Evolutionary conservation across 139 green algal species (phyloP), one percentile per base, ranked within the genome.

Genomic region (Closterium sp.): DNA sequence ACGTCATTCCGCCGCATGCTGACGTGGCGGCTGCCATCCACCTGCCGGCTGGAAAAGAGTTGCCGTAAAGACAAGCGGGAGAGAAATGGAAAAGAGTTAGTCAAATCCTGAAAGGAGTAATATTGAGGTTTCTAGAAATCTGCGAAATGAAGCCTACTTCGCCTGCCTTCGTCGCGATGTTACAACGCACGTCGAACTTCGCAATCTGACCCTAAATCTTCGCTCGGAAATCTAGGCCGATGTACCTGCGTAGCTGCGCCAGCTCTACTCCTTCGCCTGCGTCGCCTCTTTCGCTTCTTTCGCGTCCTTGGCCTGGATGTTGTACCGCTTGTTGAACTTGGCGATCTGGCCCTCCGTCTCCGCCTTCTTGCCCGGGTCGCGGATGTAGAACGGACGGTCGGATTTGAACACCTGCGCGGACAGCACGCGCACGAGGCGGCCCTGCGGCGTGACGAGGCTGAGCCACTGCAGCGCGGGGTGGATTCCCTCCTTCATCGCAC

Each of bases 401-500:
- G 34, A 29, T 29, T 92, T 92, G 89, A 92, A 92, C 27, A 92
- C 89, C n/a, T 92, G 89, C 31, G 79, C 89, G 45, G 34, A 42
- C 11, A 88, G 73, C 34, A 92, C 89, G 27, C 28, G 24, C 24
- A 92, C 28, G 4, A 92, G 79, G 21, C 89, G 38, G 27, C 89
- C 89, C 27, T 92, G 89, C 24, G 89, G 62, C 9, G 89, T 89
- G 6, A 92, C 89, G 70, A 92, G 24, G 27, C 31, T 89, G 22
- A 92, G 27, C 27, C 70, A 87, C 28, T 92, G 89, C 62, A 92
- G 27, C 31, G 31, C 50, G 22, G 89, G 89, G 42, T 92, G 89
- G 28, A 92, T 92, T 30, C 89, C 89, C n/a, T 89, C 50, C 89
- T 92, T 92, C 89, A 92, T 92, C 22, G 85, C 88, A 79, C 62